phyloP scores from a whole-genome alignment of 768 basidiomycete genomes.

The Mycena leptocephala region DNA sequence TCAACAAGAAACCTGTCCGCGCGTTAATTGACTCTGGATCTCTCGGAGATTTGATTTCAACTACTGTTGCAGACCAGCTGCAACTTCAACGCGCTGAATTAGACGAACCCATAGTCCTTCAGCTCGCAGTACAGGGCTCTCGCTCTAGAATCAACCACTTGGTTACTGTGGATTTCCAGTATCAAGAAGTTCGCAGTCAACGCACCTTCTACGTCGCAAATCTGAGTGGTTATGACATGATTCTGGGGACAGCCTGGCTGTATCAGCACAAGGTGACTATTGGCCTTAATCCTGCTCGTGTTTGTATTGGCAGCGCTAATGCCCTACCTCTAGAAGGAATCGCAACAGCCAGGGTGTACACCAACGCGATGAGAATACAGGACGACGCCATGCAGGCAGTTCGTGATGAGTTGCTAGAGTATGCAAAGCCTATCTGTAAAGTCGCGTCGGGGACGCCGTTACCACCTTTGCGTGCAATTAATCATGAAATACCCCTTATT shows the following conservation, averaged over 20 bases:
- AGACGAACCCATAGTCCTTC: conserved; percentile 50
- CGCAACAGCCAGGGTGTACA: background rate
- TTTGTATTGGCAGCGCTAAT: conserved; percentile 33
- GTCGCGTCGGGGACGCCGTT: conserved; percentile 35
- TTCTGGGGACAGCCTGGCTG: conserved; percentile 45
- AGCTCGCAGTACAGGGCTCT: conserved; percentile 59
- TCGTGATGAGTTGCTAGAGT: conserved; percentile 3
- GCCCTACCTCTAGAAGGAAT: conserved; percentile 32
- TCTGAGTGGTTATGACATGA: conserved; percentile 46
- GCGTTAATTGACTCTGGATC: conserved; percentile 59
- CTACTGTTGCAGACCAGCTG: conserved; percentile 52
- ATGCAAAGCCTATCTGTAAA: conserved; percentile 21
- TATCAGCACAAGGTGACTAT: conserved; percentile 40
- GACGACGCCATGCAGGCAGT: background rate
- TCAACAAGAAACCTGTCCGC: conserved; percentile 49
- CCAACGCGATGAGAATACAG: background rate
- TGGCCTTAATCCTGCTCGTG: conserved; percentile 37
- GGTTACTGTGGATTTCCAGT: conserved; percentile 23
- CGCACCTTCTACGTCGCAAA: conserved; percentile 46
- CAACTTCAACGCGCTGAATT: conserved; percentile 44
- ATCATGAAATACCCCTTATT: conserved; percentile 45
- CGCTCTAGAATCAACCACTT: conserved; percentile 44
- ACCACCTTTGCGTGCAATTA: conserved; percentile 46
- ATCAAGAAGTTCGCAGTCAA: conserved; percentile 18
- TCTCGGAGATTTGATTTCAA: conserved; percentile 56